Percentiles rank a stretch among this genome's conserved stretches.
These are phyloP conservation scores for Chlamydomonas schloesseri DNA, from an alignment of 139 green algal genomes.

Conservation along the genomic window DNA sequence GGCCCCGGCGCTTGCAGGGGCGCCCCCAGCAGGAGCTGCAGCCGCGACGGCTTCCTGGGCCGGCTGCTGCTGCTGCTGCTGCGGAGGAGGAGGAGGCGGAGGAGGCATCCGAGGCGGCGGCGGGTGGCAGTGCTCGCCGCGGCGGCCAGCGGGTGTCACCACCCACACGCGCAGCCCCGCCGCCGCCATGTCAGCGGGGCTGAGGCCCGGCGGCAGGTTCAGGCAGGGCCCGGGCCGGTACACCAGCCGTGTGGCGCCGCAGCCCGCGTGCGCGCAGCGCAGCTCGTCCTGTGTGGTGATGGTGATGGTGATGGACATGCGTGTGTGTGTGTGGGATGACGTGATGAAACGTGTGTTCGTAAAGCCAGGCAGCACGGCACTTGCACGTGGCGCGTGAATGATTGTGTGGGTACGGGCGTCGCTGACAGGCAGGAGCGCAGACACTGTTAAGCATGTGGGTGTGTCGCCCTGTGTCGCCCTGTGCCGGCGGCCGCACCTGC, in stretches of 20 bases:
- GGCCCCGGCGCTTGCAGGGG: too few species aligned
- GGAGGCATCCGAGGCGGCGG: background rate
- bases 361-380: too few species aligned
- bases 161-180: slow-evolving; percentile 27
- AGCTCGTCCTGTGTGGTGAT: background rate
- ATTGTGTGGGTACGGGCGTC: too few species aligned
- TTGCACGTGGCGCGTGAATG: too few species aligned
- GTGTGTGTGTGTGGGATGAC: background rate
- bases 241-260: background rate
- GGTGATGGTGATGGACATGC: background rate
- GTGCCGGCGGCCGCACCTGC: too few species aligned
- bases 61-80: background rate
- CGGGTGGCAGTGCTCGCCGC: slow-evolving; percentile 14
- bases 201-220: background rate
- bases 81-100: background rate
- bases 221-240: background rate
- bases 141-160: background rate
- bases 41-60: too few species aligned
- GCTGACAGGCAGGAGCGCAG: too few species aligned
- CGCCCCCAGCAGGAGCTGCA: too few species aligned
- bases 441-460: too few species aligned
- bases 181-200: background rate
- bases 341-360: too few species aligned
- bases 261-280: slow-evolving; percentile 16
- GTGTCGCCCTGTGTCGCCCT: too few species aligned